Base-by-base conservation (phyloP, 441 rosid species). In the Populus hybrid region DNA sequence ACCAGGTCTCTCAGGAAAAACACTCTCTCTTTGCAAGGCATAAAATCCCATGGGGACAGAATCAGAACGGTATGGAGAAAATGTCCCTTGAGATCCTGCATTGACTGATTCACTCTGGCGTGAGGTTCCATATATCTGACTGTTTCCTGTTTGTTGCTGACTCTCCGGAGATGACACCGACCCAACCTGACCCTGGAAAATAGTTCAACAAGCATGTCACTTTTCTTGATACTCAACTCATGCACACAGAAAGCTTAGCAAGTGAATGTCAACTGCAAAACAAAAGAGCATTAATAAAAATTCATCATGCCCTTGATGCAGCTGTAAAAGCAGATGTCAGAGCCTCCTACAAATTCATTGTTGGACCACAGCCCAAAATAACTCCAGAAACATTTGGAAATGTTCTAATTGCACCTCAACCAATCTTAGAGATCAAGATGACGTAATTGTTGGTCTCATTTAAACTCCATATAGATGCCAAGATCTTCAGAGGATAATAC, bases 1-100 rank as follows among this genome's bases (percentile, higher is more conserved):
- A 81, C 97, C 98, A 1, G 98, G 99, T 91, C 99, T 91, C 88
- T 97, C 98, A 1, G 99, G 99, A 85, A 97, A 94, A 28, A 94
- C 90, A 79, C 87, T 93, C 71, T 91, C 98, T 84, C 94, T 88
- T 73, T 89, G 98, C 83, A 92, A 79, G 73, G 98, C 91, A 81
- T 89, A 94, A 82, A 73, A 91, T 72, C 97, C 88, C 64, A 76
- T 72, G 69, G 98, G 87, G 35, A 86, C 82, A 85, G 95, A 90
- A 73, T 89, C 82, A 82, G 90, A 80, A 79, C 86, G 85, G 34
- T 79, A 86, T 65, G 93, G 66, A 85, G 97, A 89, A 77, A 85
- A 84, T 69, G 89, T 23, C 75, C 89, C 90, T 82, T 87, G 88
- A 85, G 91, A 83, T 79, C 93, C 91, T 40, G 90, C 73, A 83